These are phyloP conservation scores for Hura crepitans DNA, from an alignment of 441 rosid species.

Conservation along the genomic window DNA sequence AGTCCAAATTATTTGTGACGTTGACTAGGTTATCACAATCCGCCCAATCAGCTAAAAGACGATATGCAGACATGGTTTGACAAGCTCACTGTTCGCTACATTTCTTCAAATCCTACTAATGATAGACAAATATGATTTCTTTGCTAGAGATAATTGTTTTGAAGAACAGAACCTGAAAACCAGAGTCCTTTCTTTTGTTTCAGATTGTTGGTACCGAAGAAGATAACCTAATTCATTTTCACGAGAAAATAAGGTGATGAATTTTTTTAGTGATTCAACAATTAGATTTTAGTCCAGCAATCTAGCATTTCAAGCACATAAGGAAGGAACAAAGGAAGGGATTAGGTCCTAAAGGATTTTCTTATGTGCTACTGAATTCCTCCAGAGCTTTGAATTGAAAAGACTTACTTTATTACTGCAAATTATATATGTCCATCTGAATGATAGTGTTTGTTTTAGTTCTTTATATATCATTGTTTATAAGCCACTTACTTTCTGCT, in stretches of 20 bases:
- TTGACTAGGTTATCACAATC: slow-evolving; percentile 69
- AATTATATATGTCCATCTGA: background rate
- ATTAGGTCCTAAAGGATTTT: background rate
- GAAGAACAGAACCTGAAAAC: background rate
- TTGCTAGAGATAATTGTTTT: background rate
- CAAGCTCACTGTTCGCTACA: background rate
- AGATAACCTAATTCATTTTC: slow-evolving; percentile 74
- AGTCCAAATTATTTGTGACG: slow-evolving; percentile 54
- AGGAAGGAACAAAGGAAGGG: slow-evolving; percentile 8
- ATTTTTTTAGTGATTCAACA: slow-evolving; percentile 15
- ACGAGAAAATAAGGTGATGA: slow-evolving; percentile 86
- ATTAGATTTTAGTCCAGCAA: slow-evolving; percentile 1
- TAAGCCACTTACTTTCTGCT: slow-evolving; percentile 22
- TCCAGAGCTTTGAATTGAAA: background rate
- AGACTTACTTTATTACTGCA: background rate
- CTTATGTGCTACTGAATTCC: background rate
- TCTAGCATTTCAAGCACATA: slow-evolving; percentile 14
- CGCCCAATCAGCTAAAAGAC: slow-evolving; percentile 54
- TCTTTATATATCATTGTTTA: slow-evolving; percentile 17
- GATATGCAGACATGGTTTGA: slow-evolving; percentile 89
- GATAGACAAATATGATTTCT: slow-evolving; percentile 7
- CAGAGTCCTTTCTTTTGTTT: slow-evolving; percentile 14
- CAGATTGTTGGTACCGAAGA: slow-evolving; percentile 95
- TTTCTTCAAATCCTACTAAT: slow-evolving; percentile 11
- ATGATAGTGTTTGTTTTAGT: slow-evolving; percentile 12